Evolutionary conservation across 495 filamentous ascomycete genomes (phyloP), one percentile per base, ranked within the genome.

Genomic region (Aspergillus indologenus): DNA sequence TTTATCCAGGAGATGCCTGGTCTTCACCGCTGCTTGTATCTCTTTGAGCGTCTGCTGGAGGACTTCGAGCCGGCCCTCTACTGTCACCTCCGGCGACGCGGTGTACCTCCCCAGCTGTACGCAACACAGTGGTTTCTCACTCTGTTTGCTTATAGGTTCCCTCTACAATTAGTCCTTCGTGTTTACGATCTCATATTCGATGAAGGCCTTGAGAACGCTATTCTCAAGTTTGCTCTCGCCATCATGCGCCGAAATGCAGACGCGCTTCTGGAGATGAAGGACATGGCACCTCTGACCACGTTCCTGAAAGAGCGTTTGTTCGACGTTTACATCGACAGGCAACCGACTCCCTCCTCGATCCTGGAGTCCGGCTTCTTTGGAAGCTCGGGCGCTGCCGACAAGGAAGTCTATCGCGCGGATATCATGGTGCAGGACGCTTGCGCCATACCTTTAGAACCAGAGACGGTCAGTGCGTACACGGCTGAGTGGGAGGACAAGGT

Each of bases 71-170:
- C 94, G 1, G 91, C 91, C 24, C 81, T 98, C 2, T 97, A 94
- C 73, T 98, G 94, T 70, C 94, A 99, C 75, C 85, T 99, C 45
- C 87, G 88, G 60, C 87, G 94, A 54, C 87, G 90, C 45, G 87
- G 89, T 22, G 94, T 98, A 42, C 87, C 87, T 45, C 91, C 95
- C 0, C 88, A 96, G 64, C 79, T 99, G 9, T 99, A 99, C 68
- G 94, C 94, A 45, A 98, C 94, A 0, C 94, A 98, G 70, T 99
- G 94, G 94, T 98, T 98, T 72, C 84, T 99, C 45, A 99, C 94
- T 6, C 82, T 99, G n/a, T 99, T 99, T 67, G 92, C 94, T 17
- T 98, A 99, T 72, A 88, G 96, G 48, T 99, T 99, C 72, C 94
- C 94, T 14, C 80, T 99, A 9, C 94, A 99, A 68, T 83, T 99